Conservation (phyloP, 2,329 filamentous ascomycete genomes). For the Colletotrichum tamarilloi region DNA sequence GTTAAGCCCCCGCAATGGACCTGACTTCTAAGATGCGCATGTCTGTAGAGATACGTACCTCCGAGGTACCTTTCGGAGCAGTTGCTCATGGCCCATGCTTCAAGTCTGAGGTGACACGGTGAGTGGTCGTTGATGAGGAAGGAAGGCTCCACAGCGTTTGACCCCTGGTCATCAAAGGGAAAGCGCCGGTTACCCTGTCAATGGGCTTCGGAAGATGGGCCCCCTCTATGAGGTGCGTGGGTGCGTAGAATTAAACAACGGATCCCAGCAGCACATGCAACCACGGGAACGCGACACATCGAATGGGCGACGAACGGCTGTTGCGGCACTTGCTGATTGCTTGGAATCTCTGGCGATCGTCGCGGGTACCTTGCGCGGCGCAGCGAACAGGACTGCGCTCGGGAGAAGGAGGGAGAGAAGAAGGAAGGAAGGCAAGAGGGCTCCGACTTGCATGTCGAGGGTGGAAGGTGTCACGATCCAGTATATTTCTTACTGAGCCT, state of each 20-base stretch:
- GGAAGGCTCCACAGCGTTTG: neutral
- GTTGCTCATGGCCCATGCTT: no score
- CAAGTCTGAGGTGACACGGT: neutral
- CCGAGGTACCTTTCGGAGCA: neutral
- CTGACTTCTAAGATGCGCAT: neutral
- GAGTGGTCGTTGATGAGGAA: neutral
- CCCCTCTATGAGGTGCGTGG: neutral
- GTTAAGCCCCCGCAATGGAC: slow-evolving; percentile 10
- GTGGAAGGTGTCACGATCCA: neutral
- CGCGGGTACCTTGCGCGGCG: slow-evolving; percentile 20
- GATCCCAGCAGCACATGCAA: slow-evolving; percentile 28
- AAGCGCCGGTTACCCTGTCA: slow-evolving; percentile 32
- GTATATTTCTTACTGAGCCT: neutral
- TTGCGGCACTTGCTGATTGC: slow-evolving; percentile 32
- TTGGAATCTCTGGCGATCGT: slow-evolving; percentile 20
- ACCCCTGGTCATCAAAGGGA: slow-evolving; percentile 9
- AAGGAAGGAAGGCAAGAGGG: neutral
- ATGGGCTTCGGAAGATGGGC: slow-evolving; percentile 16
- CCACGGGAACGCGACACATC: slow-evolving; percentile 30
- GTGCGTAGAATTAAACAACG: slow-evolving; percentile 21
- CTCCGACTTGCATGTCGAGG: no score
- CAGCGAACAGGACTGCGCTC: neutral
- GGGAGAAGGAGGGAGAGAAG: neutral
- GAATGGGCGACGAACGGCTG: slow-evolving; percentile 29
- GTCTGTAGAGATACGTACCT: neutral